phyloP scores from a whole-genome alignment of 176 grass and related monocot species.

The Bothriochloa decipiens region DNA sequence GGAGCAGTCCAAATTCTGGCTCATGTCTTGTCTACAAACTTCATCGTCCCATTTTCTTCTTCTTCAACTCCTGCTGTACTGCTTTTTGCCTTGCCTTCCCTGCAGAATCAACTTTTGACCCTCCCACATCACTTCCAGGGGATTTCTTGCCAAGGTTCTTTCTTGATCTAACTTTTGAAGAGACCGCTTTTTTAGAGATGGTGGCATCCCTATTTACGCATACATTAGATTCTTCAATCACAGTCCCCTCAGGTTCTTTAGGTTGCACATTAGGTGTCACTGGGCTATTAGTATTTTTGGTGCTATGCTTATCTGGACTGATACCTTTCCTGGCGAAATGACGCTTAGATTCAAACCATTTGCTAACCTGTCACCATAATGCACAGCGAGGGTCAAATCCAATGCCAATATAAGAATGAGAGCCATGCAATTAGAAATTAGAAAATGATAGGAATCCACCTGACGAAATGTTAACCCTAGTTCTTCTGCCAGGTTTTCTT shows the following conservation, averaged over 20 bases:
- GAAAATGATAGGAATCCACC: constrained; percentile 42
- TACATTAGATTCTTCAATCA: constrained; percentile 31
- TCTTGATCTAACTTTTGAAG: constrained; percentile 22
- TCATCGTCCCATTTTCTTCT: constrained; percentile 45
- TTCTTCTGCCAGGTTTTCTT: constrained; percentile 63
- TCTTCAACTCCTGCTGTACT: constrained; percentile 44
- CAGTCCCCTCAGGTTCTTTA: constrained; percentile 8
- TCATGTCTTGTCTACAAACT: background rate
- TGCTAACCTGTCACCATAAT: constrained; percentile 54
- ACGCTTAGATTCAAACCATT: constrained; percentile 63
- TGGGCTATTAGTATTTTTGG: constrained; percentile 26
- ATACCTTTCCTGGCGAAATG: constrained; percentile 14
- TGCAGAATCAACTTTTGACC: constrained; percentile 6
- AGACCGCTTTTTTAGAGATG: background rate
- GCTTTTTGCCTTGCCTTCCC: constrained; percentile 36
- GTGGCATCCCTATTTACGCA: constrained; percentile 6
- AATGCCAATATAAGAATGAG: constrained; percentile 18
- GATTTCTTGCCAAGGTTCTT: constrained; percentile 13
- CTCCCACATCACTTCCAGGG: background rate
- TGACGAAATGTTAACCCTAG: constrained; percentile 55
- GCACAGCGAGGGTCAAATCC: constrained; percentile 21
- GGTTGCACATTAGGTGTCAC: background rate
- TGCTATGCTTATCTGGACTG: constrained; percentile 15
- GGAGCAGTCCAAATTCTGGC: background rate
- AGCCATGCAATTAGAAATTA: constrained; percentile 34